These are phyloP conservation scores for Rhamnella rubrinervis DNA, from an alignment of 331 rosid genomes.

Conservation along the genomic window DNA sequence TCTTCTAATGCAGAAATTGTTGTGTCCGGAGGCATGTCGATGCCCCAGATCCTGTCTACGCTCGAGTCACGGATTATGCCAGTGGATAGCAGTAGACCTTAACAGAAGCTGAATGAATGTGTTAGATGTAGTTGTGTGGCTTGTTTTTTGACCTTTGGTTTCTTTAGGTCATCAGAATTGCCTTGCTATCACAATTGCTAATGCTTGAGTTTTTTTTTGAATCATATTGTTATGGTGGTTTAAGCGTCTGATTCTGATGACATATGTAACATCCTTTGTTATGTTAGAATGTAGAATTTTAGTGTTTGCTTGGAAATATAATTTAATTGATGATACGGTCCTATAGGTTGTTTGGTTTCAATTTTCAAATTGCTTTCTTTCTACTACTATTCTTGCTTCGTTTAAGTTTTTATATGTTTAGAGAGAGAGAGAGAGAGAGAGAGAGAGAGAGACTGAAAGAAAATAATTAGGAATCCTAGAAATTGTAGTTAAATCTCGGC, in stretches of 20 bases:
- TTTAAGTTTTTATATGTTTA: no score
- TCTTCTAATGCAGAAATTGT: conserved; percentile 78
- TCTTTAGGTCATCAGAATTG: conserved; percentile 33
- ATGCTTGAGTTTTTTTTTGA: conserved; percentile 24
- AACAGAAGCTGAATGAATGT: conserved; percentile 53
- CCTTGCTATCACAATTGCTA: conserved; percentile 29
- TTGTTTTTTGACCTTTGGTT: conserved; percentile 18
- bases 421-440: no score
- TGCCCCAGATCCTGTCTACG: conserved; percentile 89
- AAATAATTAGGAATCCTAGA: no score
- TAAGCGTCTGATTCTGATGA: conserved; percentile 30
- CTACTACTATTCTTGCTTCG: no score
- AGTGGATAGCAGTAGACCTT: conserved; percentile 44
- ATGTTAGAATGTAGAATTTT: conserved; percentile 47
- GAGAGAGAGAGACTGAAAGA: no score
- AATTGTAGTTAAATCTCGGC: no score
- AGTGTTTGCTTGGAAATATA: conserved; percentile 43
- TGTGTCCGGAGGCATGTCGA: conserved; percentile 98
- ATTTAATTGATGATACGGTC: conserved; percentile 12
- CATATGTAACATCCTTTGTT: conserved; percentile 44
- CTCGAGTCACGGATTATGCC: conserved; percentile 52
- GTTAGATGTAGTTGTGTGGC: conserved; percentile 24
- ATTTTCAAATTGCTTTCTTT: no score
- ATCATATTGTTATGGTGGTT: conserved; percentile 22
- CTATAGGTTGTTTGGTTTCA: no score